Conservation (phyloP, 495 filamentous ascomycete species). For the Neurospora africana region DNA sequence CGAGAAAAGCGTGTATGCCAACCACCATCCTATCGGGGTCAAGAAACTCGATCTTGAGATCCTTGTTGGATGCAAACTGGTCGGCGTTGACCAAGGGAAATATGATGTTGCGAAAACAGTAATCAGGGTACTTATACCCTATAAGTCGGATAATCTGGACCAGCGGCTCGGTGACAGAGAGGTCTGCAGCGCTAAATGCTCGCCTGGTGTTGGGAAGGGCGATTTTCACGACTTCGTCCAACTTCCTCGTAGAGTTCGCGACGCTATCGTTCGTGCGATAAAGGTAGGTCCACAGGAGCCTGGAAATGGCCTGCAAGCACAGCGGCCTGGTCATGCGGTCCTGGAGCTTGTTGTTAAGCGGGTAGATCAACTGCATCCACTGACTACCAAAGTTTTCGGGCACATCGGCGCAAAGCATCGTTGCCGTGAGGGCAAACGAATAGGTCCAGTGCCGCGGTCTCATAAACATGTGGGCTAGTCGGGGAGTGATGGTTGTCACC, state of each 20-base stretch:
- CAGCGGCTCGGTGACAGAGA: constrained; percentile 71
- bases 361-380: constrained; percentile 72
- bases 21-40: constrained; percentile 95
- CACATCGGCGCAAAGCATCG: constrained; percentile 77
- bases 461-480: constrained; percentile 67
- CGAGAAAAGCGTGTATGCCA: constrained; percentile 85
- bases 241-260: constrained; percentile 57
- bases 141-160: constrained; percentile 93
- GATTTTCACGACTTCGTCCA: constrained; percentile 77
- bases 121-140: constrained; percentile 84
- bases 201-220: constrained; percentile 70
- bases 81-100: constrained; percentile 94
- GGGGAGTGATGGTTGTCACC: constrained; percentile 60
- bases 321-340: constrained; percentile 70
- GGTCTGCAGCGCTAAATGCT: constrained; percentile 68
- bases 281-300: constrained; percentile 92
- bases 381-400: constrained; percentile 72
- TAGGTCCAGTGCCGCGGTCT: constrained; percentile 88
- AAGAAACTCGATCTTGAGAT: constrained; percentile 81
- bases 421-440: constrained; percentile 74
- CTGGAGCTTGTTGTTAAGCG: constrained; percentile 67
- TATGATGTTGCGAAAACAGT: constrained; percentile 82
- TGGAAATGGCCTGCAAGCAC: constrained; percentile 79
- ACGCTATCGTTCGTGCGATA: constrained; percentile 66
- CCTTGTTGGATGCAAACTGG: constrained; percentile 63